Evolutionary conservation across 129 eudicot genomes (phyloP).

Genomic region (Pittosporum tobira): DNA sequence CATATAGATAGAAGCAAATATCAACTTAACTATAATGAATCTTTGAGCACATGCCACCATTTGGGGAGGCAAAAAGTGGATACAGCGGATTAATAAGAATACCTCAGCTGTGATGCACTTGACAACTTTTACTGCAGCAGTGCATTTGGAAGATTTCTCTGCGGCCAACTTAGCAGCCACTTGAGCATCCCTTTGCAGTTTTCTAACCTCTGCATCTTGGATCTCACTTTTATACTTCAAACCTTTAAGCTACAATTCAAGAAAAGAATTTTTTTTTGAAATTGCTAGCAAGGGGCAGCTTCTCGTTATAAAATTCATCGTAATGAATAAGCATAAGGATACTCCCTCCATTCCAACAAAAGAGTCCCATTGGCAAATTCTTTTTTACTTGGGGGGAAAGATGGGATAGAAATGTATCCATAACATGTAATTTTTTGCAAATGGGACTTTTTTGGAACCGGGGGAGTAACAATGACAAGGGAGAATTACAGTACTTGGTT

Average conservation of each 20-base stretch:
- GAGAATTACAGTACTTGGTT: slow-evolving; percentile 40
- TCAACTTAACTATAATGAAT: no score
- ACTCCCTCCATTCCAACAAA: no score
- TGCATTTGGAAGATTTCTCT: slow-evolving; percentile 42
- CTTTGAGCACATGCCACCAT: no score
- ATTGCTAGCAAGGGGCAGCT: background rate
- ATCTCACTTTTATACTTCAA: slow-evolving; percentile 53
- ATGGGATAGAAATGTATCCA: no score
- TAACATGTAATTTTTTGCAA: no score
- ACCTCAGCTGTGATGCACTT: slow-evolving; percentile 56
- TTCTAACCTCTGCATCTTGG: slow-evolving; percentile 58
- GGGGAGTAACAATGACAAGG: background rate
- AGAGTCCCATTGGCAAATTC: no score
- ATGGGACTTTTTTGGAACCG: no score
- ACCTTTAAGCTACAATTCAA: slow-evolving; percentile 38
- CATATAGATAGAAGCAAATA: no score
- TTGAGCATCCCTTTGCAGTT: slow-evolving; percentile 39
- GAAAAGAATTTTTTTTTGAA: background rate
- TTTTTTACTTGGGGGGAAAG: no score
- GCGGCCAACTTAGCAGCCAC: slow-evolving; percentile 47
- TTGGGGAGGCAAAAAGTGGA: background rate
- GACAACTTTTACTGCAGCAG: slow-evolving; percentile 33
- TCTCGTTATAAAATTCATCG: background rate
- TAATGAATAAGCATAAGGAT: slow-evolving; percentile 9
- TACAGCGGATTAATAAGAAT: slow-evolving; percentile 5